phyloP scores from a whole-genome alignment of 2,329 filamentous ascomycete species.

The Xylaria sp. region DNA sequence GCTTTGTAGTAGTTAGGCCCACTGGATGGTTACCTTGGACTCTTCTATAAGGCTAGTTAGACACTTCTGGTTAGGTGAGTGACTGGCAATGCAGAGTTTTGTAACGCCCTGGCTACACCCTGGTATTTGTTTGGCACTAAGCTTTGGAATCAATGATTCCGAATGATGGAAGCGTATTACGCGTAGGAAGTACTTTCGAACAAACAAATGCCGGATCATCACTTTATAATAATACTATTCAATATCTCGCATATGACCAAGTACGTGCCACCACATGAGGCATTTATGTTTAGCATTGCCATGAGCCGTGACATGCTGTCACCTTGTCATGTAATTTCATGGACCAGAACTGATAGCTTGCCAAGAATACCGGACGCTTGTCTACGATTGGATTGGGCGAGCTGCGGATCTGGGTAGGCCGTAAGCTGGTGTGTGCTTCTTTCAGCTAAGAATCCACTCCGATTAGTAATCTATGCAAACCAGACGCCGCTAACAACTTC shows the following conservation, averaged over 20 bases:
- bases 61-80: neutral
- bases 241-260: neutral
- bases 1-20: neutral
- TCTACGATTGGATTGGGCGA: too few species aligned
- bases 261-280: neutral
- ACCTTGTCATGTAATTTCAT: neutral
- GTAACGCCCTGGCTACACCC: neutral
- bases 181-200: neutral
- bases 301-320: neutral
- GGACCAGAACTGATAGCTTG: neutral
- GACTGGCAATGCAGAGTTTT: neutral
- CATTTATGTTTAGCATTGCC: neutral
- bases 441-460: neutral
- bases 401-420: neutral
- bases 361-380: neutral
- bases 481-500: too few species aligned
- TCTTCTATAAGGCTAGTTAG: neutral
- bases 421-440: too few species aligned
- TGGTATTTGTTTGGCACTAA: neutral
- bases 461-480: too few species aligned
- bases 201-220: neutral
- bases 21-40: neutral
- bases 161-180: neutral
- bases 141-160: neutral
- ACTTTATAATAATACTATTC: neutral